Conservation (phyloP, 1,284 basidiomycete species). For the Phlebopus sp. region DNA sequence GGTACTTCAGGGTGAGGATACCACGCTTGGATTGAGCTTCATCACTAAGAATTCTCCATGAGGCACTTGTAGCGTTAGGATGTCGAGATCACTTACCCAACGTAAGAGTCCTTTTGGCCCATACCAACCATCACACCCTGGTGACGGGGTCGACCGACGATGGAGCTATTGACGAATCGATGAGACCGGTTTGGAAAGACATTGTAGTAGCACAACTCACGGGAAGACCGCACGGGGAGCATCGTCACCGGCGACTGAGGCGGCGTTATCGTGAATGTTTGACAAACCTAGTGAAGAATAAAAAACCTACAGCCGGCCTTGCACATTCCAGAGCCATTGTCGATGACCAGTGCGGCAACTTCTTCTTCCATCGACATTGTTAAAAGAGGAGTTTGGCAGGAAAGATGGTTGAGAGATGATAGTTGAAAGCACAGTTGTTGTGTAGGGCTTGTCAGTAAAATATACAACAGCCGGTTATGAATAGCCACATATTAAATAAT, state of each 20-base stretch:
- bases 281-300: slow-evolving; percentile 31
- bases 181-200: slow-evolving; percentile 10
- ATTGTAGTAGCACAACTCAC: slow-evolving; percentile 34
- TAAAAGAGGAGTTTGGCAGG: slow-evolving; percentile 16
- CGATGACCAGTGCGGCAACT: slow-evolving; percentile 53
- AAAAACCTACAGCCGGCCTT: slow-evolving; percentile 55
- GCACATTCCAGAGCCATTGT: slow-evolving; percentile 71
- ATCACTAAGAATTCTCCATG: slow-evolving; percentile 48
- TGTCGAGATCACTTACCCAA: slow-evolving; percentile 47
- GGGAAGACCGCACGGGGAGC: slow-evolving; percentile 77
- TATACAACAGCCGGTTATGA: no score
- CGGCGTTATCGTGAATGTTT: slow-evolving; percentile 4
- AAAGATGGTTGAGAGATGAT: slow-evolving; percentile 18
- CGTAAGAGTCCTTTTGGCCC: slow-evolving; percentile 80
- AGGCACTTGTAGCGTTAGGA: not conserved
- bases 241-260: slow-evolving; percentile 56
- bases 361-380: slow-evolving; percentile 40
- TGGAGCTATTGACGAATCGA: slow-evolving; percentile 48
- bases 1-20: slow-evolving; percentile 86
- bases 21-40: slow-evolving; percentile 92
- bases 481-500: no score
- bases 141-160: slow-evolving; percentile 85
- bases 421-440: slow-evolving; percentile 5
- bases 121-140: slow-evolving; percentile 86
- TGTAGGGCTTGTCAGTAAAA: no score